A percentile compares a stretch with the other conserved stretches of the same genome.
Conservation (phyloP, 1,284 basidiomycete species). For the Takashimella tepidaria region DNA sequence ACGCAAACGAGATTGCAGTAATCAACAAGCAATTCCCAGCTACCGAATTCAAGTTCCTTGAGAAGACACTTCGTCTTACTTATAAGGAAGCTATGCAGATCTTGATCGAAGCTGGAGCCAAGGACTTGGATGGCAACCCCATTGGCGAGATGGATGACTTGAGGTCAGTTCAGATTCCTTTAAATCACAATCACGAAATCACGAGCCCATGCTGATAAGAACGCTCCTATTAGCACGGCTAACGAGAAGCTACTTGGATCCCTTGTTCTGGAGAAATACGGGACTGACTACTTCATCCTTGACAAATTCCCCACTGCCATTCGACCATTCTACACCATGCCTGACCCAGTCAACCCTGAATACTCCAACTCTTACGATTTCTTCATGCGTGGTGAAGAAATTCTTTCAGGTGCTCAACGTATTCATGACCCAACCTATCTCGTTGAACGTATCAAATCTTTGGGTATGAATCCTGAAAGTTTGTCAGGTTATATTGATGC, state of each 20-base stretch:
- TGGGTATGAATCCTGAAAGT: slow-evolving; percentile 69
- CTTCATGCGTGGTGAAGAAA: slow-evolving; percentile 99
- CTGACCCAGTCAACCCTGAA: slow-evolving; percentile 79
- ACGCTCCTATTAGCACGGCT: slow-evolving; percentile 34
- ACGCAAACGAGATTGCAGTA: slow-evolving; percentile 70
- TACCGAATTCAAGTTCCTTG: slow-evolving; percentile 79
- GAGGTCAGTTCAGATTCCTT: slow-evolving; percentile 67
- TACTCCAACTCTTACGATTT: slow-evolving; percentile 99
- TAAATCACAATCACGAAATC: too few species aligned
- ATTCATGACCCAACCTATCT: slow-evolving; percentile 85
- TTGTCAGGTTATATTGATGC: slow-evolving; percentile 91
- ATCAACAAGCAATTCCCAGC: slow-evolving; percentile 84
- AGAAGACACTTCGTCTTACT: slow-evolving; percentile 72
- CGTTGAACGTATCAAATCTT: slow-evolving; percentile 69
- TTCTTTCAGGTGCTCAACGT: slow-evolving; percentile 94
- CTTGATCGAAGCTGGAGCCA: slow-evolving; percentile 74
- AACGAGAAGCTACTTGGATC: slow-evolving; percentile 86
- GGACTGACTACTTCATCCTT: slow-evolving; percentile 95
- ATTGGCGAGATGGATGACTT: slow-evolving; percentile 77
- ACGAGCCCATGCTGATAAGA: too few species aligned
- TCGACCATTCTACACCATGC: slow-evolving; percentile 98
- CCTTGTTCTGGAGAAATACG: slow-evolving; percentile 84
- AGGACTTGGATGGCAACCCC: slow-evolving; percentile 48
- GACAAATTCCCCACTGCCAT: slow-evolving; percentile 93
- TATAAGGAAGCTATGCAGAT: slow-evolving; percentile 85